A percentile compares a stretch with the other conserved stretches of the same genome.
phyloP scores from a whole-genome alignment of 2,329 filamentous ascomycete species.

The Cytospora schulzeri region DNA sequence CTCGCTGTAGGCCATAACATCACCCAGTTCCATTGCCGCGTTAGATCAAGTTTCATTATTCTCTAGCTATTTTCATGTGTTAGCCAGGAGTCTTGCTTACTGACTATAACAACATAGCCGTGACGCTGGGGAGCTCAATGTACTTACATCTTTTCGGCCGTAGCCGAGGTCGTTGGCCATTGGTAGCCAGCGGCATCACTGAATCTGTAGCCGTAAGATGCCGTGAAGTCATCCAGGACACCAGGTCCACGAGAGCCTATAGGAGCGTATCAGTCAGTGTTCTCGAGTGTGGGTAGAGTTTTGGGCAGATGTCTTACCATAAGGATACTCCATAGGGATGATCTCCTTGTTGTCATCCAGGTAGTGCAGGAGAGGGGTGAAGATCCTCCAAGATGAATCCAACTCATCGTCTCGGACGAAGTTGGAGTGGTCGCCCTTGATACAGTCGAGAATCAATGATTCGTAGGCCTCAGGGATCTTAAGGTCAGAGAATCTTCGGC shows the following conservation, averaged over 20 bases:
- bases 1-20: constrained; percentile 1
- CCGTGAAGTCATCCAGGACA: constrained; percentile 96
- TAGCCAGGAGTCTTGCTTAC: background rate
- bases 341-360: constrained; percentile 99
- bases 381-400: constrained; percentile 97
- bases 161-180: constrained; percentile 80
- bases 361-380: constrained; percentile 96
- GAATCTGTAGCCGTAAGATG: constrained; percentile 98
- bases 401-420: constrained; percentile 97
- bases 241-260: constrained; percentile 93
- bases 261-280: constrained; percentile 31
- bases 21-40: constrained; percentile 5
- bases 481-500: constrained; percentile 95
- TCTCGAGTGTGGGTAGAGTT: constrained; percentile 10
- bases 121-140: constrained; percentile 1
- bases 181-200: constrained; percentile 94
- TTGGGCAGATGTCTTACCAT: constrained; percentile 65
- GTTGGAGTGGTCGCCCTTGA: constrained; percentile 99
- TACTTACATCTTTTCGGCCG: constrained; percentile 73
- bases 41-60: constrained; percentile 4
- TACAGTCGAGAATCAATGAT: constrained; percentile 91
- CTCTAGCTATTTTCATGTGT: constrained; percentile 22
- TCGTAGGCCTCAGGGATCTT: constrained; percentile 99
- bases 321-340: constrained; percentile 98
- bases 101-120: constrained; percentile 4